A percentile compares a stretch with the other conserved stretches of the same genome.
These are phyloP conservation scores for Hanseniaspora hatyaiensis DNA, from an alignment of 805 yeast genomes.

Conservation along the genomic window DNA sequence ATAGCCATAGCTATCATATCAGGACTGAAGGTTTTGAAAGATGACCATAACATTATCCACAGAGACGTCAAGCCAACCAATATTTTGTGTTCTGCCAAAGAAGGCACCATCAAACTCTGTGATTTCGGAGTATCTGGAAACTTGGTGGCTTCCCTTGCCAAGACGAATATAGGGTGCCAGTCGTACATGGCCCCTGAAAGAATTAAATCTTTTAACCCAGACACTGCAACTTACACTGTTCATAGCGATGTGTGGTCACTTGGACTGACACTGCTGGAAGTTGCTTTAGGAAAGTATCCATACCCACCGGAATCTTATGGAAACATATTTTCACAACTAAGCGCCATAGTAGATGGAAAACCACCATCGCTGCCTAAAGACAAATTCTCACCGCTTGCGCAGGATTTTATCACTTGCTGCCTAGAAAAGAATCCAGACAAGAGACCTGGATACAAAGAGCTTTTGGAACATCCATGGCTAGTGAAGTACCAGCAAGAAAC, in stretches of 20 bases:
- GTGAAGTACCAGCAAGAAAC: constrained; percentile 36
- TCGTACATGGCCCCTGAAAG: constrained; percentile 98
- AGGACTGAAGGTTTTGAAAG: constrained; percentile 77
- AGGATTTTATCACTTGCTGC: constrained; percentile 65
- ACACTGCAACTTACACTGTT: constrained; percentile 72
- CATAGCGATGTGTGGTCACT: constrained; percentile 94
- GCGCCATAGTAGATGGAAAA: constrained; percentile 93
- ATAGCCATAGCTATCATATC: constrained; percentile 67
- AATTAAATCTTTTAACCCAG: constrained; percentile 62
- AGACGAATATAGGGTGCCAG: constrained; percentile 94
- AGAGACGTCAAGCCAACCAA: constrained; percentile 96
- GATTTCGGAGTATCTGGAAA: constrained; percentile 96
- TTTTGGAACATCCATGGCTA: constrained; percentile 80
- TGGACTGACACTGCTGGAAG: constrained; percentile 75
- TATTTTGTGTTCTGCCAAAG: constrained; percentile 59
- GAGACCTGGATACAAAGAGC: constrained; percentile 68
- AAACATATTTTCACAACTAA: constrained; percentile 80
- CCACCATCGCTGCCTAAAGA: constrained; percentile 66
- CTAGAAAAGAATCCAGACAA: constrained; percentile 67
- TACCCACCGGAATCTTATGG: constrained; percentile 89
- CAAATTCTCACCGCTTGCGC: constrained; percentile 62
- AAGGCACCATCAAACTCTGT: constrained; percentile 81
- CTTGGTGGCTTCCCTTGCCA: constrained; percentile 84
- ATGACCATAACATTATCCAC: constrained; percentile 82
- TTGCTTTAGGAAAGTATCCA: constrained; percentile 87